These are phyloP conservation scores for Cymbopogon citratus DNA, from an alignment of 176 grass and related monocot species.

Conservation along the genomic window DNA sequence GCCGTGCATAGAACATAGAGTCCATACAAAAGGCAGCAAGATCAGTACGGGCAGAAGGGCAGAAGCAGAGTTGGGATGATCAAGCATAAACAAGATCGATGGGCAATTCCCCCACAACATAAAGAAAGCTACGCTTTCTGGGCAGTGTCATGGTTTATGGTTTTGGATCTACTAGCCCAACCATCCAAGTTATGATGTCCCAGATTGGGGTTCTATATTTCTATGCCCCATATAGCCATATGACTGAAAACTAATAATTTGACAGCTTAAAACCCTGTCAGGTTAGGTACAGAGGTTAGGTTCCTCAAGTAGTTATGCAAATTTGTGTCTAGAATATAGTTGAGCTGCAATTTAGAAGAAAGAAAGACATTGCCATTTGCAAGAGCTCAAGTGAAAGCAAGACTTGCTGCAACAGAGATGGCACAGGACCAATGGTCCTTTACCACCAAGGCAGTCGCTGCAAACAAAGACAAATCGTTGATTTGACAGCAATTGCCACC, in stretches of 20 bases:
- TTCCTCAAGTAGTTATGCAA: neutral
- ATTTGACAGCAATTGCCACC: neutral
- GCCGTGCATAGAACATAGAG: neutral
- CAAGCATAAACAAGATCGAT: conserved; percentile 2
- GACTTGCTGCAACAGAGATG: neutral
- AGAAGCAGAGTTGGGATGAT: neutral
- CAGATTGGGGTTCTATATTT: neutral
- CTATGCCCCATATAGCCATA: neutral
- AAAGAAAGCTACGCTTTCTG: neutral
- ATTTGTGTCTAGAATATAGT: neutral
- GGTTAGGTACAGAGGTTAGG: neutral
- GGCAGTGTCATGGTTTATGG: neutral
- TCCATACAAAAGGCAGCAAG: neutral
- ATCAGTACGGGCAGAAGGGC: neutral
- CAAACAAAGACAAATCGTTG: neutral
- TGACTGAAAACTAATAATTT: neutral
- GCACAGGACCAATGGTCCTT: too few species aligned
- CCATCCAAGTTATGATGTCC: neutral
- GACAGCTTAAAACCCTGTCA: neutral
- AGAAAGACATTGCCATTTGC: neutral
- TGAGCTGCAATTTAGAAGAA: neutral
- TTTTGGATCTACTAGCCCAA: neutral
- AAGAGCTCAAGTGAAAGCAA: neutral
- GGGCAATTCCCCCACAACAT: neutral
- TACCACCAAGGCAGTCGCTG: neutral